Conservation (phyloP, 805 yeast genomes). For the Sporopachydermia lactativora region DNA sequence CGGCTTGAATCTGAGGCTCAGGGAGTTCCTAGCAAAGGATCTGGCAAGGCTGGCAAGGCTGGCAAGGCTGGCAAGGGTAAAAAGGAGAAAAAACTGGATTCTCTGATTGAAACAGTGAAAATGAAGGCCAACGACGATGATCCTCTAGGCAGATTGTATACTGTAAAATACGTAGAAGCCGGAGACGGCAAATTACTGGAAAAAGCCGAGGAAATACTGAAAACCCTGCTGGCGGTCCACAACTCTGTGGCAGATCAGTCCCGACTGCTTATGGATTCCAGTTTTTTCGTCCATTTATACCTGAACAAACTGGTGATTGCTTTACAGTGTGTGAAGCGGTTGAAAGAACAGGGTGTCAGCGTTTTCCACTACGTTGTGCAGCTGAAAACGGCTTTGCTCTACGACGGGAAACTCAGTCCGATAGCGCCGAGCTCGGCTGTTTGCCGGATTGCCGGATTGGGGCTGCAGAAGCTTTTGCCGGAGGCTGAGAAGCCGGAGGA, state of each 20-base stretch:
- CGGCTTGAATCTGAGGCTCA: not conserved
- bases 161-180: not conserved
- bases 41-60: constrained; percentile 1
- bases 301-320: constrained; percentile 1
- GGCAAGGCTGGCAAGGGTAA: constrained; percentile 6
- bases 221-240: not conserved
- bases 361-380: not conserved
- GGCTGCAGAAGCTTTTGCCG: not conserved
- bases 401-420: not conserved
- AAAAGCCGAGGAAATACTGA: not conserved
- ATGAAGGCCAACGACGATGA: constrained; percentile 1
- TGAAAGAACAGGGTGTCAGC: not conserved
- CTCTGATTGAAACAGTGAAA: not conserved
- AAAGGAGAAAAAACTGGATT: not conserved
- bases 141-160: not conserved
- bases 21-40: not conserved
- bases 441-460: not conserved
- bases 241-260: not conserved
- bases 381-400: not conserved
- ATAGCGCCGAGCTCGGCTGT: not conserved
- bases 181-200: not conserved
- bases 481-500: not conserved
- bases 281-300: not conserved
- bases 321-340: not conserved
- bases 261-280: not conserved